phyloP scores from a whole-genome alignment of 2,329 filamentous ascomycete species.

The Botrytis byssoidea region DNA sequence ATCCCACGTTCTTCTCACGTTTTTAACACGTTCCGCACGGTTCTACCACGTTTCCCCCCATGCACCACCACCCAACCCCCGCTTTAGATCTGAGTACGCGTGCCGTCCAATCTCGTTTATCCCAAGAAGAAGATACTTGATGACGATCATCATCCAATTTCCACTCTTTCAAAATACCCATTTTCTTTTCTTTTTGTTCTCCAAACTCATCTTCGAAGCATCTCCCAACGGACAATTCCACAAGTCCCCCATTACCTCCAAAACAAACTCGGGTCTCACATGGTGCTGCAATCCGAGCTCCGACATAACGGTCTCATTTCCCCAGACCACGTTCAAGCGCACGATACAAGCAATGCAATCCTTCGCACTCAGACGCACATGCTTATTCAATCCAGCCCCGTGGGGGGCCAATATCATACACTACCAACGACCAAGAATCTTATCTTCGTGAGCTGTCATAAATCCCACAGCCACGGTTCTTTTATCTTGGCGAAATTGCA shows the following conservation, averaged over 20 bases:
- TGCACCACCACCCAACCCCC: not conserved
- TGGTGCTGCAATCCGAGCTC: not conserved
- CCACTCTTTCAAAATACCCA: not conserved
- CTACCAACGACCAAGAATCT: not conserved
- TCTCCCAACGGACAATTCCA: not conserved
- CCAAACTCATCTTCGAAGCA: not conserved
- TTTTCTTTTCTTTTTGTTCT: not conserved
- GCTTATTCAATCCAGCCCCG: not conserved
- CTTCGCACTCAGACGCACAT: not conserved
- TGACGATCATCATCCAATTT: not conserved
- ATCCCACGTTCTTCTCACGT: not conserved
- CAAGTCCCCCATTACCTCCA: not conserved
- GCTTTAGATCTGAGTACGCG: not conserved
- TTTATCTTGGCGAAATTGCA: not conserved
- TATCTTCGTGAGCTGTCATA: not conserved
- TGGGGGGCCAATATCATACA: not conserved
- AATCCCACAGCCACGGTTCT: not conserved
- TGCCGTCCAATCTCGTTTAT: not conserved
- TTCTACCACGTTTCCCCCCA: not conserved
- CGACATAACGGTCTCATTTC: not conserved
- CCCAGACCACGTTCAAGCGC: not conserved
- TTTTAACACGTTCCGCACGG: not conserved
- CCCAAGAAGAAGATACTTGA: not conserved
- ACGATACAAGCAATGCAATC: not conserved
- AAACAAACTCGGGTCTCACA: not conserved